Evolutionary conservation across 129 eudicot genomes (phyloP).

Genomic region (Tagetes erecta): DNA sequence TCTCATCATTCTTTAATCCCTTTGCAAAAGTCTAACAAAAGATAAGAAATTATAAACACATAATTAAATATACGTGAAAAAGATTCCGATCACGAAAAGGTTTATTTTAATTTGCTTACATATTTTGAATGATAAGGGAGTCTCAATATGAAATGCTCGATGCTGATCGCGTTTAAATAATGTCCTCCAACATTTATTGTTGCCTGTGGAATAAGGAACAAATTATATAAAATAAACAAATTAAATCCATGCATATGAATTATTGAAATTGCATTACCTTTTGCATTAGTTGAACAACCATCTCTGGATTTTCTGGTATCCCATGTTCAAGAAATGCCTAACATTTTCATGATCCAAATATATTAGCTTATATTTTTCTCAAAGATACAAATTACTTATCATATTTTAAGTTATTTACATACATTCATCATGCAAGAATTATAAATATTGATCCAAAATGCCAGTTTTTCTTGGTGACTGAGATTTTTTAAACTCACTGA

Average conservation of each 20-base stretch:
- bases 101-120: constrained; percentile 40
- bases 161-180: constrained; percentile 73
- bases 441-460: constrained; percentile 87
- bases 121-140: constrained; percentile 88
- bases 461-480: constrained; percentile 86
- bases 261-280: constrained; percentile 53
- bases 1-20: constrained; percentile 67
- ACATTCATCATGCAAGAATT: constrained; percentile 98
- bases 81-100: constrained; percentile 15
- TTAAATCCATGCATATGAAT: not conserved
- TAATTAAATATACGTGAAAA: not conserved
- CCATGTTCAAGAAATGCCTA: constrained; percentile 90
- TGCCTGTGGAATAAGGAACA: constrained; percentile 52
- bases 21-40: constrained; percentile 63
- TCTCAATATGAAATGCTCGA: constrained; percentile 83
- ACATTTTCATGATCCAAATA: constrained; percentile 16
- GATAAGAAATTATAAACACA: not conserved
- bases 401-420: constrained; percentile 28
- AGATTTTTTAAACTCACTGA: constrained; percentile 53
- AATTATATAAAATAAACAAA: not conserved
- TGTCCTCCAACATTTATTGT: constrained; percentile 87
- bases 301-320: constrained; percentile 76
- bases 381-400: not conserved
- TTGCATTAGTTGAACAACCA: constrained; percentile 82
- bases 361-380: not conserved